Evolutionary conservation across 225 moss, liverwort and hornwort species (phyloP), one percentile per base, ranked within the genome.

Genomic region (Takakia lepidozioides): DNA sequence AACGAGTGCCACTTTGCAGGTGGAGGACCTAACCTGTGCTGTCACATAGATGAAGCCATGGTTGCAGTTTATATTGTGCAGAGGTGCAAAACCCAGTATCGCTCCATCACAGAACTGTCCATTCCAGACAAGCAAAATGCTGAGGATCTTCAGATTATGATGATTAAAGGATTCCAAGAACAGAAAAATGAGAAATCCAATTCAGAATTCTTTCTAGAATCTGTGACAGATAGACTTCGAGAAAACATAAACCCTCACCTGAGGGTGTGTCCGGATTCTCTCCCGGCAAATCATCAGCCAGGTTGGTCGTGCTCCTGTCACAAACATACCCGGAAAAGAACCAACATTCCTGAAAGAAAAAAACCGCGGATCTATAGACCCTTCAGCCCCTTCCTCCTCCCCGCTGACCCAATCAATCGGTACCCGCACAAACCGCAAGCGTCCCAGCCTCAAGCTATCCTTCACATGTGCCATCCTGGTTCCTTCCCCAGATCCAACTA

Each of bases 261-360:
- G 98, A 30, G 98, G 87, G 70, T 98, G 98, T 54, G 84, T 62
- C 38, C 98, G 98, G 29, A 98, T 65, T 68, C 91, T 77, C 71
- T 87, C 91, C 59, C 98, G 67, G 51, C 72, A 98, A 22, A 98
- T 80, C 91, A 98, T 81, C 35, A 98, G 69, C 98, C 98, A 98
- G 3, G 80, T 72, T 54, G 98, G 98, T 52, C 91, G 77, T 24
- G 78, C 49, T 27, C 98, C 98, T 64, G 91, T 91, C 57, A 91
- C 72, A 65, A 98, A 98, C 25, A 87, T 63, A 8, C 98, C 98
- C 16, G 87, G 87, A 40, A 87, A 76, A 41, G 85, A 83, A 49
- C 98, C 91, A 44, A 98, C 75, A 64, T 98, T 85, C 58, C 67
- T 77, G 66, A 98, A 98, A 51, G 85, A 43, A 38, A 83, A 80